Evolutionary conservation across 257 asterid genomes (phyloP).

Genomic region (Primulina tabacum): DNA sequence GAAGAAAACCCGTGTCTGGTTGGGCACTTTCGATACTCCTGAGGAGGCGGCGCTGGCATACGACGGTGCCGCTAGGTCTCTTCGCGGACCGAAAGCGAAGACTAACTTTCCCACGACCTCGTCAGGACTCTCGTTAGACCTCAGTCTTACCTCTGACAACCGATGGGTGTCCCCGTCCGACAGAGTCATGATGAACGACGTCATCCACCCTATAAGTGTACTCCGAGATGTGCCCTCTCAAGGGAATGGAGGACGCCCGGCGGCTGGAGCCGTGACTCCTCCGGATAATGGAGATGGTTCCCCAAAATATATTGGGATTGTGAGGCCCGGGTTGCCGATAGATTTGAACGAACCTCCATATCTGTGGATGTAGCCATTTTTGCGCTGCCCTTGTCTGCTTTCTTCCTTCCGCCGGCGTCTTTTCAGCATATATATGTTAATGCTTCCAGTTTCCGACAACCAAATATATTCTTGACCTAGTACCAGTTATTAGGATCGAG

Average conservation of each 20-base stretch:
- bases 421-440: constrained; percentile 17
- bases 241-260: constrained; percentile 27
- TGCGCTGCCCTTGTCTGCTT: background rate
- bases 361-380: constrained; percentile 54
- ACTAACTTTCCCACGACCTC: background rate
- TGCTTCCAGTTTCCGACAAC: constrained; percentile 21
- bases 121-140: background rate
- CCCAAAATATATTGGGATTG: constrained; percentile 59
- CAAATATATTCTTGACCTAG: constrained; percentile 21
- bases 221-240: background rate
- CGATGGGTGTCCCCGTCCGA: constrained; percentile 55
- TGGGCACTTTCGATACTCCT: background rate
- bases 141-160: constrained; percentile 38
- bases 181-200: constrained; percentile 47
- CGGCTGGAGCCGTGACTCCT: constrained; percentile 20
- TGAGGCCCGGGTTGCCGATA: constrained; percentile 74
- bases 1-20: background rate
- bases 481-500: no score
- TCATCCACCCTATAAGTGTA: constrained; percentile 26
- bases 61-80: background rate
- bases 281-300: constrained; percentile 37
- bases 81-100: background rate
- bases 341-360: constrained; percentile 98
- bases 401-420: background rate
- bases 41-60: background rate